Conservation (phyloP, 176 grass and related monocot species). For the Poa pratensis region DNA sequence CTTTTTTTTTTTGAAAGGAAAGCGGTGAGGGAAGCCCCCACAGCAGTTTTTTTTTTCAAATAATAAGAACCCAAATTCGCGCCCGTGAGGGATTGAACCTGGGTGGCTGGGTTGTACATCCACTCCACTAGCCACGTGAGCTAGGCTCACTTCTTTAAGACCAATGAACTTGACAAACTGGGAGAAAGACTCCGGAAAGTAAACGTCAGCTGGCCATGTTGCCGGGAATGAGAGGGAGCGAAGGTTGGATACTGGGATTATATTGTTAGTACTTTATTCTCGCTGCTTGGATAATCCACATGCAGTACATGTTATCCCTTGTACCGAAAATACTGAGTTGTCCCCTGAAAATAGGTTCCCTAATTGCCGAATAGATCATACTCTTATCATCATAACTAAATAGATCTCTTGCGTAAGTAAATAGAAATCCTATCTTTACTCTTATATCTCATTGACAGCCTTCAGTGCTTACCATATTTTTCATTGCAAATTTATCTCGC, state of each 20-base stretch:
- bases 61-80: too few relatives aligned
- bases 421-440: conserved; percentile 1
- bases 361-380: not conserved
- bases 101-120: too few relatives aligned
- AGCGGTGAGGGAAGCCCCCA: too few relatives aligned
- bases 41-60: too few relatives aligned
- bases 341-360: not conserved
- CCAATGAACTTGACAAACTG: not conserved
- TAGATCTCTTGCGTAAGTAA: not conserved
- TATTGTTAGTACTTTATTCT: not conserved
- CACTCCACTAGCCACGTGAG: too few relatives aligned
- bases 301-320: not conserved
- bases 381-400: not conserved
- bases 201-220: not conserved
- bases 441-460: not conserved
- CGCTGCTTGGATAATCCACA: not conserved
- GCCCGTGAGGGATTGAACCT: too few relatives aligned
- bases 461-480: not conserved
- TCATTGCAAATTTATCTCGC: not conserved
- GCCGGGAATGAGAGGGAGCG: not conserved
- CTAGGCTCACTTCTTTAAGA: too few relatives aligned
- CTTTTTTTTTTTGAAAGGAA: too few relatives aligned
- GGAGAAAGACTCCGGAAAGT: not conserved
- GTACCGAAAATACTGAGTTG: not conserved
- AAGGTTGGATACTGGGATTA: not conserved